A percentile compares a stretch with the other conserved stretches of the same genome.
phyloP scores from a whole-genome alignment of 2,329 filamentous ascomycete genomes.

The Trichoderma pleuroti region DNA sequence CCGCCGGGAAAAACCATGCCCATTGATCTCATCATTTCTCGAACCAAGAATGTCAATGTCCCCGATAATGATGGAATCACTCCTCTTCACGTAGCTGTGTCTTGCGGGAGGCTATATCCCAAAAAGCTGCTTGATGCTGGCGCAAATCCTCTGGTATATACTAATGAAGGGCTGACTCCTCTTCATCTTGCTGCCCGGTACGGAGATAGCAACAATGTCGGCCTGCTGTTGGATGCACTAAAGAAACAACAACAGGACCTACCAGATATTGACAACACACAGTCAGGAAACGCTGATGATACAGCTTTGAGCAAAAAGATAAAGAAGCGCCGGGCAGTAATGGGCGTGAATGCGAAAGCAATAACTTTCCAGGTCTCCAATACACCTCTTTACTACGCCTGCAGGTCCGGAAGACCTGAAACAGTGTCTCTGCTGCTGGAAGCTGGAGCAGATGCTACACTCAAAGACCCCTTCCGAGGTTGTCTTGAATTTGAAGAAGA shows the following conservation, averaged over 20 bases:
- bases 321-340: not conserved
- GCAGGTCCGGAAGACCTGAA: slow-evolving; percentile 23
- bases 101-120: slow-evolving; percentile 24
- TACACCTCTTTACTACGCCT: slow-evolving; percentile 26
- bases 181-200: slow-evolving; percentile 39
- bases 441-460: slow-evolving; percentile 20
- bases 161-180: slow-evolving; percentile 33
- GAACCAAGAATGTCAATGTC: slow-evolving; percentile 17
- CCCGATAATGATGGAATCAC: slow-evolving; percentile 20
- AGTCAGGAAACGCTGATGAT: too few species aligned
- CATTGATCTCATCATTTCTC: slow-evolving; percentile 22
- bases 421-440: slow-evolving; percentile 24
- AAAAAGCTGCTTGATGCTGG: slow-evolving; percentile 34
- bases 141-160: slow-evolving; percentile 32
- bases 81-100: slow-evolving; percentile 27
- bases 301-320: not conserved
- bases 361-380: not conserved
- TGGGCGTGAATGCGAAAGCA: not conserved
- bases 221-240: slow-evolving; percentile 24
- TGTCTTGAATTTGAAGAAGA: slow-evolving; percentile 21
- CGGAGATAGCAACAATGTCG: slow-evolving; percentile 33
- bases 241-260: not conserved
- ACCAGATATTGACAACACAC: not conserved
- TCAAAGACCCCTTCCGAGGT: slow-evolving; percentile 6
- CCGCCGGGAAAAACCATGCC: not conserved